Evolutionary conservation across 192 early-diverging fungal genomes (phyloP), one percentile per base, ranked within the genome.

Genomic region (Linnemannia schmuckeri): DNA sequence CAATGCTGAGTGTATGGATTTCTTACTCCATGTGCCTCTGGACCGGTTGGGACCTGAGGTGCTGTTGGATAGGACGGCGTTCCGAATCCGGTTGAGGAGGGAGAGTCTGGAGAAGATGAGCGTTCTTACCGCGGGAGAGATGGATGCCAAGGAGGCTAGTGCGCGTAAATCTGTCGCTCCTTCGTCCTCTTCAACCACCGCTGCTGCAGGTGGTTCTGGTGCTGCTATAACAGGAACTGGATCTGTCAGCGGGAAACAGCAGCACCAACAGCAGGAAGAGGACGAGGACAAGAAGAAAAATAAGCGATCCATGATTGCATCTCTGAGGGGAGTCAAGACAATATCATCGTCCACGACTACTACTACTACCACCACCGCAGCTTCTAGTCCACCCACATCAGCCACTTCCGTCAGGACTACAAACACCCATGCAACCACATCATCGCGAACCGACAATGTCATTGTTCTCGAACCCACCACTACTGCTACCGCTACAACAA

Each of bases 21-120:
- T 93, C 63, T 88, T 99, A 35, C 88, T 97, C 24, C 95, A 97
- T 88, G 91, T 98, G 2, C 98, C 98, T 46, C 90, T 89, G 17
- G 90, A 93, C 68, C 87, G 80, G 61, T 84, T 94, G 18, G 90
- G 89, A 37, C 90, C 94, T 2, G 94, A 97, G 71, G 55, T 82
- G n/a, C 84, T 98, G n/a, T 85, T 98, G 40, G 93, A 93, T 1
- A 70, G 37, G n/a, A 92, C 91, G 10, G 94, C 94, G 3, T 89
- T 95, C 44, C 89, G 89, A 37, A 94, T 98, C 75, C 93, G 93
- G 74, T 46, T 98, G 70, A 79, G 74, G 41, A 69, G 75, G 24
- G 71, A 87, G 7, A 70, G 38, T 42, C 73, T 87, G 54, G 66
- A 81, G 27, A 87, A 81, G 38, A 72, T 81, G 66, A 87, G 44